These are phyloP conservation scores for Haplosporangium sp. DNA, from an alignment of 371 early-diverging fungal species.

Conservation along the genomic window DNA sequence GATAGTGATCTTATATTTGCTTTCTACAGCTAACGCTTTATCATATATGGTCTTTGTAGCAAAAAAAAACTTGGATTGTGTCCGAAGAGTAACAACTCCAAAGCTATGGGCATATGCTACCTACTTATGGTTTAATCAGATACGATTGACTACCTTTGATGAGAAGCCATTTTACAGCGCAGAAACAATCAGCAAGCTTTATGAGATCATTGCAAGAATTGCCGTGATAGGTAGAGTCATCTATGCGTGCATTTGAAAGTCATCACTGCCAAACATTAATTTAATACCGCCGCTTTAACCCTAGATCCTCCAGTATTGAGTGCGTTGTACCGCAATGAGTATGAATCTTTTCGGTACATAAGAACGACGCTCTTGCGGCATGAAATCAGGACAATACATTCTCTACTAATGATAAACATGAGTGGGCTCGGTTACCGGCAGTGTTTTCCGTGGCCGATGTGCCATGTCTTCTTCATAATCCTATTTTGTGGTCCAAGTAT, in stretches of 20 bases:
- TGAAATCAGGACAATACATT: neutral
- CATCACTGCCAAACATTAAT: neutral
- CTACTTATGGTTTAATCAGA: conserved; percentile 5
- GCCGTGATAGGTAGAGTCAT: neutral
- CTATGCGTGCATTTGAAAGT: neutral
- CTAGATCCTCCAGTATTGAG: conserved; percentile 12
- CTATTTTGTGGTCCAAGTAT: conserved; percentile 21
- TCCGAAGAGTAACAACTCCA: neutral
- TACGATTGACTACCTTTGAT: neutral
- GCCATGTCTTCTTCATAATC: conserved; percentile 13
- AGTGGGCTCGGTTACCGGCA: neutral
- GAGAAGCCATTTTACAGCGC: neutral
- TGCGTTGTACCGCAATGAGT: conserved; percentile 12
- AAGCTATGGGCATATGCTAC: conserved; percentile 10
- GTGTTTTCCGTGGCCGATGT: conserved; percentile 19
- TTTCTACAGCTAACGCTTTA: neutral
- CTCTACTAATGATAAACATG: neutral
- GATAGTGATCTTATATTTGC: too few relatives aligned
- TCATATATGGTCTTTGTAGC: neutral
- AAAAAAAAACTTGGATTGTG: conserved; percentile 10
- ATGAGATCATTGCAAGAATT: neutral
- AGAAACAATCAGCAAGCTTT: neutral
- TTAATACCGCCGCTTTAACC: neutral
- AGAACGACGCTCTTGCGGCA: conserved; percentile 5
- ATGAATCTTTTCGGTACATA: conserved; percentile 6